Evolutionary conservation across 768 basidiomycete species (phyloP).

Genomic region (Auricularia heimuer): DNA sequence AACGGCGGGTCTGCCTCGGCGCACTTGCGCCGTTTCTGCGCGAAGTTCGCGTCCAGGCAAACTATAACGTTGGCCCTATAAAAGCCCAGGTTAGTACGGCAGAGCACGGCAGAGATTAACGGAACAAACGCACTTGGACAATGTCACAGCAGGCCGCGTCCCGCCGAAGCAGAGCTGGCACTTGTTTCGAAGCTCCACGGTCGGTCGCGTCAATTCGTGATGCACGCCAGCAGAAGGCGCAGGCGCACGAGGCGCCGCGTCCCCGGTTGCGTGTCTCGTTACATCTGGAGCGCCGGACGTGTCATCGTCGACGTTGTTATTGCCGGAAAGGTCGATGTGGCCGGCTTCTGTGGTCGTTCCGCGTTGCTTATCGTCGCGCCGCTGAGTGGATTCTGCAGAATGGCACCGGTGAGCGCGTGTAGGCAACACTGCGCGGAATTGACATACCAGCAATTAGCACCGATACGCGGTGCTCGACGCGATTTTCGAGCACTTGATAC

Average conservation of each 20-base stretch:
- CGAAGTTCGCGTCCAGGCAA: constrained; percentile 4
- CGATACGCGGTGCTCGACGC: neutral
- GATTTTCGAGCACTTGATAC: neutral
- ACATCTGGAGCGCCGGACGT: no score
- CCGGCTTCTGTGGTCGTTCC: no score
- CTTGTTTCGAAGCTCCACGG: no score
- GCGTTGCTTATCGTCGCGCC: no score
- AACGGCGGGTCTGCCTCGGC: neutral
- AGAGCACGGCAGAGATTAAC: neutral
- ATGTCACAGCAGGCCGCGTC: neutral
- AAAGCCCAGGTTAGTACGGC: neutral
- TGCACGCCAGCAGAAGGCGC: no score
- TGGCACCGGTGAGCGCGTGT: neutral
- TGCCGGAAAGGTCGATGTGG: no score
- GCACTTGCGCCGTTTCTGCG: neutral
- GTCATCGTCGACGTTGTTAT: no score
- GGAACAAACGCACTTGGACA: neutral
- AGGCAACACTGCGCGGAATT: neutral
- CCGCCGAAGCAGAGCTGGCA: constrained; percentile 6
- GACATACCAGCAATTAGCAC: neutral
- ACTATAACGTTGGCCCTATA: constrained; percentile 1
- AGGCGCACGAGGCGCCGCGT: no score
- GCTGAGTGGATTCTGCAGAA: no score
- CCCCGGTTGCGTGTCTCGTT: no score
- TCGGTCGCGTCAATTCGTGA: neutral